Conservation (phyloP, 192 early-diverging fungal species). For the Coemansia sp. region DNA sequence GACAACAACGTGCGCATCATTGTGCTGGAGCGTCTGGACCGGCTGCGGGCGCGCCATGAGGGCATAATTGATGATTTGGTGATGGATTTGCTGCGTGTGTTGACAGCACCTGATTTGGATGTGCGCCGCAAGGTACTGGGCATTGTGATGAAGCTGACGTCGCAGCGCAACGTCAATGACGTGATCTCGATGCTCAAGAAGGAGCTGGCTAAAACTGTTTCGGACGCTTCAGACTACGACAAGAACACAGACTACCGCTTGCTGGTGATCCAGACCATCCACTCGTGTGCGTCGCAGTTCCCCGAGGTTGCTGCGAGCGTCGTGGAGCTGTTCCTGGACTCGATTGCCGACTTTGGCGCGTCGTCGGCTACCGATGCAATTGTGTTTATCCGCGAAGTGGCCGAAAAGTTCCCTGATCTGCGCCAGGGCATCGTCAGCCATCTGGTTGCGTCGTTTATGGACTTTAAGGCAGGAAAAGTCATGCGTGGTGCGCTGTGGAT, state of each 20-base stretch:
- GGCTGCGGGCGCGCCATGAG: constrained; percentile 83
- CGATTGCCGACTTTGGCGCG: constrained; percentile 85
- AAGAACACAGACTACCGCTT: constrained; percentile 91
- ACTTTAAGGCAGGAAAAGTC: constrained; percentile 90
- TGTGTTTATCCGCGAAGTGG: constrained; percentile 95
- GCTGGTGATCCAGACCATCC: constrained; percentile 94
- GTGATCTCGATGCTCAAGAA: constrained; percentile 93
- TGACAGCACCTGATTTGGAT: constrained; percentile 89
- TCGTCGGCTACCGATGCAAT: constrained; percentile 86
- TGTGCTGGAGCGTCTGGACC: constrained; percentile 87
- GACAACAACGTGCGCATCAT: constrained; percentile 99
- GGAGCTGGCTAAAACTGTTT: constrained; percentile 90
- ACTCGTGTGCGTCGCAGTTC: constrained; percentile 93
- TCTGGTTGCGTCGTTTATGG: constrained; percentile 79
- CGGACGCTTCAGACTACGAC: constrained; percentile 76
- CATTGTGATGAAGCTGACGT: constrained; percentile 90
- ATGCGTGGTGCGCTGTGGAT: constrained; percentile 98
- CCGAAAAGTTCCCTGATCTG: constrained; percentile 92
- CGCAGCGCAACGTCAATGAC: constrained; percentile 88
- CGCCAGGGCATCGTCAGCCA: constrained; percentile 79
- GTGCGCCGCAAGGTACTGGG: constrained; percentile 85
- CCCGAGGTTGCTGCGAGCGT: constrained; percentile 95
- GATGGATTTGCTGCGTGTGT: constrained; percentile 95
- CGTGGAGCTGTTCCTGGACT: constrained; percentile 91
- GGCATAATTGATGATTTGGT: constrained; percentile 87